Base-by-base conservation (phyloP, 2,329 filamentous ascomycete genomes). In the Coniochaeta sp. region DNA sequence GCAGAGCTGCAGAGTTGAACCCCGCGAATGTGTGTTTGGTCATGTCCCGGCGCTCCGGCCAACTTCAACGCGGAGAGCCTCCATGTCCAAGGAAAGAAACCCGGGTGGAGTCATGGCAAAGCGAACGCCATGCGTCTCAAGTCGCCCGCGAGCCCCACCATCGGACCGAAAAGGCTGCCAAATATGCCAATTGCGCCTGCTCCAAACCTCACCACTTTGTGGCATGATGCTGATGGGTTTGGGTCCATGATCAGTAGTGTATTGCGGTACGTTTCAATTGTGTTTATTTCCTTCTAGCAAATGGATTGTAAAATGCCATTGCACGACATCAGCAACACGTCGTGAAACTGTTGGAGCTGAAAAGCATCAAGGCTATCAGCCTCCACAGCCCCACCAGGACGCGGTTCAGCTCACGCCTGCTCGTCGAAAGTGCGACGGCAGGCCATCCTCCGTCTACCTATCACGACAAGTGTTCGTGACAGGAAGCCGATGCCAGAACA, bases 151-250 rank as follows among this genome's bases (percentile, higher is more conserved):
- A 52, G n/a, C 58, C 55, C 62, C 64, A 64, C 61, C 68, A 61
- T 68, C 66, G 67, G 67, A 43, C 67, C 67, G 67, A 69, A 63
- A 62, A 67, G 67, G 67, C 66, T 68, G 61, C 19, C 50, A 36
- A 36, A 9, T 36, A 3, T 24, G 43, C 9, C 19, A 4, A 16
- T 17, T 52, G 22, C n/a, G 22, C n/a, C 47, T 52, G 3, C 22
- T 12, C 6, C 43, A 22, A 47, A 26, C 43, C 8, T 47, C 19
- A 47, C 19, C 47, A 31, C 11, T 52, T 5, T 22, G 47, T 52
- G 22, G 47, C 24, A 52, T 52, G 47, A 52, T 52, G 17, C 17
- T 6, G 14, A 52, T 12, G 5, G 9, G 5, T 31, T 31, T 31
- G 28, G n/a, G n/a, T 31, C 9, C 28, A 31, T 31, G 28, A 31